These are phyloP conservation scores for Tetrahymena thermophila DNA, from an alignment of 73 alveolate species.

Conservation along the genomic window DNA sequence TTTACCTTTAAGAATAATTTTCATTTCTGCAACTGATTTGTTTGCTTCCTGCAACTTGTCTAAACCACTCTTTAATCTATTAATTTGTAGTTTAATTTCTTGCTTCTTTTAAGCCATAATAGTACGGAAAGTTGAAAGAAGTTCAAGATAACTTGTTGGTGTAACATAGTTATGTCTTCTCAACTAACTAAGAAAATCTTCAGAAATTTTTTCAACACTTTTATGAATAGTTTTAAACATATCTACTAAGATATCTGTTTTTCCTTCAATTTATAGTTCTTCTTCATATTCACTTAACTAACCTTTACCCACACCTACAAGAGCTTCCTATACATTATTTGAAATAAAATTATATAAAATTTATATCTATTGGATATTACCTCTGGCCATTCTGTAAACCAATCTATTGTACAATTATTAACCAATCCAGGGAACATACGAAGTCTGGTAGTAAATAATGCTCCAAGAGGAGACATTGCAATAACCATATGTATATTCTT, in stretches of 20 bases:
- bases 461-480: slow-evolving; percentile 97
- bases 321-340: slow-evolving; percentile 40
- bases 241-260: slow-evolving; percentile 47
- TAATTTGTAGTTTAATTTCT: slow-evolving; percentile 72
- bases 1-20: slow-evolving; percentile 72
- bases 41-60: slow-evolving; percentile 91
- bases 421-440: slow-evolving; percentile 99
- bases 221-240: slow-evolving; percentile 77
- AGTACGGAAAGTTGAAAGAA: slow-evolving; percentile 79
- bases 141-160: slow-evolving; percentile 92
- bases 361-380: background rate
- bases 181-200: slow-evolving; percentile 25
- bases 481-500: slow-evolving; percentile 90
- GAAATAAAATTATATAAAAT: background rate
- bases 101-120: slow-evolving; percentile 72
- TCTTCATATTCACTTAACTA: slow-evolving; percentile 43
- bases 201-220: slow-evolving; percentile 18
- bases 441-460: slow-evolving; percentile 87
- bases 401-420: slow-evolving; percentile 96
- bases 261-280: slow-evolving; percentile 32
- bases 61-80: slow-evolving; percentile 87
- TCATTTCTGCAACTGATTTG: slow-evolving; percentile 88
- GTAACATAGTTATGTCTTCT: slow-evolving; percentile 82
- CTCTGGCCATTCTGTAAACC: slow-evolving; percentile 99
- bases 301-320: slow-evolving; percentile 55